Evolutionary conservation across 805 yeast genomes (phyloP).

Genomic region (Yarrowia sp.): DNA sequence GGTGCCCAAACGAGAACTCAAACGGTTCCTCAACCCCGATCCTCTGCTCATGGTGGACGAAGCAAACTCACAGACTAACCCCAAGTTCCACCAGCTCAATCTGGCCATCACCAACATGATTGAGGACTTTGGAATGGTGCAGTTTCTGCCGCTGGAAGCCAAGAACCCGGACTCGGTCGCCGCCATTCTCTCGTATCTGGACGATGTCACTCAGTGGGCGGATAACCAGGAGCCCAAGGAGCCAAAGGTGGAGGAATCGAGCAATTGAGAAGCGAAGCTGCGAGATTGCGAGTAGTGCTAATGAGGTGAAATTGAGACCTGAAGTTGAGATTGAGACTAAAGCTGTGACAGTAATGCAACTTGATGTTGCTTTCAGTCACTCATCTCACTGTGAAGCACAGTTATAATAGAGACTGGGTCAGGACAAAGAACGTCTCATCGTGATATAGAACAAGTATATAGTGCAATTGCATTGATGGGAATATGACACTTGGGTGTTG

Average conservation of each 20-base stretch:
- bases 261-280: not conserved
- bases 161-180: slow-evolving; percentile 76
- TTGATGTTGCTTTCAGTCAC: no score
- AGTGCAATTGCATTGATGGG: no score
- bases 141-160: slow-evolving; percentile 87
- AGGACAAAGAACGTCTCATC: no score
- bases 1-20: slow-evolving; percentile 74
- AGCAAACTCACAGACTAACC: slow-evolving; percentile 59
- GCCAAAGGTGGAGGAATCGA: slow-evolving; percentile 71
- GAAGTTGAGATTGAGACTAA: not conserved
- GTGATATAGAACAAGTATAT: no score
- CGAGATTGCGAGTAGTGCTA: not conserved
- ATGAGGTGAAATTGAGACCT: not conserved
- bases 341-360: no score
- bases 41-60: slow-evolving; percentile 72
- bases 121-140: slow-evolving; percentile 99
- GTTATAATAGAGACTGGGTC: no score
- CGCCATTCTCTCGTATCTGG: slow-evolving; percentile 87
- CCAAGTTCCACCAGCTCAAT: slow-evolving; percentile 74
- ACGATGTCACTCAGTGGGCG: slow-evolving; percentile 97
- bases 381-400: no score
- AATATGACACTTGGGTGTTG: no score
- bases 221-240: slow-evolving; percentile 97
- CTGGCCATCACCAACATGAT: slow-evolving; percentile 85
- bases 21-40: slow-evolving; percentile 89